Evolutionary conservation across 2,329 filamentous ascomycete genomes (phyloP).

Genomic region (Aspergillus sp.): DNA sequence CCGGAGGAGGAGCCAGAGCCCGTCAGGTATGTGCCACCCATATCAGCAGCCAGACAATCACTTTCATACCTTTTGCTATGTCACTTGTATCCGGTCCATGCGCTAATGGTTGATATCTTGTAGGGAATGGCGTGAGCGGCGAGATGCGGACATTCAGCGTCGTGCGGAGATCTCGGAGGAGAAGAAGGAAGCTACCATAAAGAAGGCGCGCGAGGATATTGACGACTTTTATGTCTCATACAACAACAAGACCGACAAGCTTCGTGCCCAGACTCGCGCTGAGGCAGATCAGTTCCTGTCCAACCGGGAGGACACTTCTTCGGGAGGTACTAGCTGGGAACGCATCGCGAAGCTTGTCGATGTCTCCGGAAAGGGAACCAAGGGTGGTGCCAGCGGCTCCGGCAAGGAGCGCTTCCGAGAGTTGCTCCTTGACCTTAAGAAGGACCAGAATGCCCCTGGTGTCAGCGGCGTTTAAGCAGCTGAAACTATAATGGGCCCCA

Average conservation of each 20-base stretch:
- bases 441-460: slow-evolving; percentile 83
- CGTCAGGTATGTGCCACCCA: slow-evolving; percentile 58
- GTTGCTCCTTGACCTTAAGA: slow-evolving; percentile 79
- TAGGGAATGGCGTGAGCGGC: slow-evolving; percentile 84
- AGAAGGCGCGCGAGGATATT: slow-evolving; percentile 89
- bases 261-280: slow-evolving; percentile 79
- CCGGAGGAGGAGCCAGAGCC: slow-evolving; percentile 84
- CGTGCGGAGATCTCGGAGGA: slow-evolving; percentile 79
- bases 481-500: not conserved
- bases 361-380: slow-evolving; percentile 86
- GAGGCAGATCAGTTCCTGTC: slow-evolving; percentile 92
- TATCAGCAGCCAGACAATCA: not conserved
- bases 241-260: slow-evolving; percentile 97
- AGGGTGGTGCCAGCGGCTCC: slow-evolving; percentile 82
- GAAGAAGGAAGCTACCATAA: slow-evolving; percentile 81
- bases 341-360: slow-evolving; percentile 98
- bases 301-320: slow-evolving; percentile 86
- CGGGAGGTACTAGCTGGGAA: slow-evolving; percentile 97
- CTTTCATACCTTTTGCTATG: not conserved
- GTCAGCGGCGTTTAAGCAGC: slow-evolving; percentile 50
- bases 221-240: slow-evolving; percentile 99
- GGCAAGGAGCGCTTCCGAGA: slow-evolving; percentile 97
- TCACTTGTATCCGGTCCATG: not conserved
- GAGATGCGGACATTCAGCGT: slow-evolving; percentile 78
- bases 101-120: not conserved